phyloP scores from a whole-genome alignment of 371 early-diverging fungal species.

The Chytridium lagenaria region DNA sequence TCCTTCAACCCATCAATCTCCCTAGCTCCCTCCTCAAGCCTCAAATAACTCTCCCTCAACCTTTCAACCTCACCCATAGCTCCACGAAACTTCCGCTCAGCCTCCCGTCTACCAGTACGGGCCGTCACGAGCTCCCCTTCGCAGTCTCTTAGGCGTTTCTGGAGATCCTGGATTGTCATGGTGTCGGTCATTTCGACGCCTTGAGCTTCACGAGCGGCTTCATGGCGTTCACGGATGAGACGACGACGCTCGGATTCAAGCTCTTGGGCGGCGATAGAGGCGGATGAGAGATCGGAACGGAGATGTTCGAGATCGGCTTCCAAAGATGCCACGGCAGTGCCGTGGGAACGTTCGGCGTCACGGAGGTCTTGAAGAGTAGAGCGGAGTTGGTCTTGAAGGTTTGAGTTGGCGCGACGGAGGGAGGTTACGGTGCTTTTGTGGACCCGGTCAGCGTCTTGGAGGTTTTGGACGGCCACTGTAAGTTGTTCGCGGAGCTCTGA shows the following conservation, averaged over 20 bases:
- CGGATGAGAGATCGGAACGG: neutral
- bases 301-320: constrained; percentile 39
- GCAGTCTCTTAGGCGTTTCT: constrained; percentile 8
- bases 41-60: neutral
- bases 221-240: constrained; percentile 22
- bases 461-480: constrained; percentile 26
- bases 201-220: constrained; percentile 20
- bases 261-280: constrained; percentile 19
- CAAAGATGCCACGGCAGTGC: constrained; percentile 30
- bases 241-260: constrained; percentile 35
- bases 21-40: constrained; percentile 21
- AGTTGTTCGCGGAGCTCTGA: constrained; percentile 29
- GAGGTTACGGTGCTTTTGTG: constrained; percentile 30
- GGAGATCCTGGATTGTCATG: constrained; percentile 25
- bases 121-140: constrained; percentile 27
- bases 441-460: constrained; percentile 39
- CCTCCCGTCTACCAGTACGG: too few relatives aligned
- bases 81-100: constrained; percentile 13
- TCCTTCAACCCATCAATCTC: neutral
- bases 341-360: constrained; percentile 33
- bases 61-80: constrained; percentile 3
- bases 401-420: constrained; percentile 36
- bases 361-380: constrained; percentile 40
- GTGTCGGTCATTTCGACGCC: constrained; percentile 23
- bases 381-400: constrained; percentile 41